phyloP scores from a whole-genome alignment of 768 basidiomycete genomes.

The Suillus luteus region DNA sequence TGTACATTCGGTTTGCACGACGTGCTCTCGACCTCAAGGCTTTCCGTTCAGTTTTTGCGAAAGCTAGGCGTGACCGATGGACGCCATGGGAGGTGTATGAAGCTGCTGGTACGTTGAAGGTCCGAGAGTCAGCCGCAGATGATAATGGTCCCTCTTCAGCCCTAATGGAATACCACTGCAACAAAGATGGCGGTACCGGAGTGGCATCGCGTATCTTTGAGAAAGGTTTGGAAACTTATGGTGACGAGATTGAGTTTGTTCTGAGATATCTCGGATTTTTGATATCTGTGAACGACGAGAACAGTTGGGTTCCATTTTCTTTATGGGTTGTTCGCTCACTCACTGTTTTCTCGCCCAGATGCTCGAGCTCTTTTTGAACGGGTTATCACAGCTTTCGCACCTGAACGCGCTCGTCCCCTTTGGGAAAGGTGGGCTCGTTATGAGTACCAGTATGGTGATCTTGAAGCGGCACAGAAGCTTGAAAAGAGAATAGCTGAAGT shows the following conservation, averaged over 20 bases:
- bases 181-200: constrained; percentile 66
- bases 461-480: constrained; percentile 84
- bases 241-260: constrained; percentile 82
- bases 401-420: constrained; percentile 78
- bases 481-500: constrained; percentile 88
- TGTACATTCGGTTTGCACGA: constrained; percentile 92
- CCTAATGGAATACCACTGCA: constrained; percentile 91
- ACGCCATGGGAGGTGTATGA: constrained; percentile 93
- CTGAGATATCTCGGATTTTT: constrained; percentile 90
- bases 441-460: constrained; percentile 94
- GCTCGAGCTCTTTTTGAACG: constrained; percentile 95
- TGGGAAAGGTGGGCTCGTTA: constrained; percentile 98
- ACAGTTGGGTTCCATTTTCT: constrained; percentile 59
- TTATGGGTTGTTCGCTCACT: constrained; percentile 3
- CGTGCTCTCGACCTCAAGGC: constrained; percentile 86
- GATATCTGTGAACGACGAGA: constrained; percentile 92
- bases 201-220: constrained; percentile 94
- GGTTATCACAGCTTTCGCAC: constrained; percentile 73
- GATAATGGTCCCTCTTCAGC: constrained; percentile 48
- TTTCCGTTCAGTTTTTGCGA: constrained; percentile 75
- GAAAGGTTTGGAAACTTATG: constrained; percentile 83
- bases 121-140: constrained; percentile 11
- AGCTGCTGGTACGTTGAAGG: constrained; percentile 65
- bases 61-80: constrained; percentile 76
- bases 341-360: constrained; percentile 52